A percentile compares a stretch with the other conserved stretches of the same genome.
Conservation (phyloP, 768 basidiomycete species). For the Hericium erinaceus region DNA sequence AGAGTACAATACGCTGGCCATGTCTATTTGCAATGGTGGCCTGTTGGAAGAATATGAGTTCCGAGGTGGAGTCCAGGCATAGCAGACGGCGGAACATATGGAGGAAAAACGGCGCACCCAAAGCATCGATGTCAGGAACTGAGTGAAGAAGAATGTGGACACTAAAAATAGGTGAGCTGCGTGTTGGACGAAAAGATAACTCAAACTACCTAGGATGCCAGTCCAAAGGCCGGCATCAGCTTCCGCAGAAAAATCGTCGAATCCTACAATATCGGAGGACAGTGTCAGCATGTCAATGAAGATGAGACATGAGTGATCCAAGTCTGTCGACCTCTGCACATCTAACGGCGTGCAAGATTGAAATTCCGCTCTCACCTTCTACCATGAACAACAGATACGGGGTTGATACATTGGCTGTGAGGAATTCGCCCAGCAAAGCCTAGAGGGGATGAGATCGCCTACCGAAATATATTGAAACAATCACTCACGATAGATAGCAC, state of each 20-base stretch:
- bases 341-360: neutral
- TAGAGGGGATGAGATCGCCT: conserved; percentile 28
- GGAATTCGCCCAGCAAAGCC: conserved; percentile 89
- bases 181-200: conserved; percentile 3
- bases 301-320: neutral
- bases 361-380: conserved; percentile 33
- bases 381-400: conserved; percentile 96
- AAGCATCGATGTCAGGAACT: conserved; percentile 88
- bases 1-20: conserved; percentile 76
- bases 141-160: conserved; percentile 85
- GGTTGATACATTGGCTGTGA: conserved; percentile 86
- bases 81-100: neutral
- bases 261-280: conserved; percentile 21
- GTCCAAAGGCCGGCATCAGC: conserved; percentile 86
- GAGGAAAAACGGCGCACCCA: conserved; percentile 37
- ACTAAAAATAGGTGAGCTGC: conserved; percentile 28
- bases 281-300: neutral
- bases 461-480: neutral
- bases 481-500: conserved; percentile 63
- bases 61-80: neutral
- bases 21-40: conserved; percentile 92
- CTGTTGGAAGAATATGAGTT: neutral
- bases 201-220: conserved; percentile 43
- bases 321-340: neutral
- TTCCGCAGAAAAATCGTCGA: conserved; percentile 64